phyloP scores from a whole-genome alignment of 305 asterid species.

The Solanum hybrid region DNA sequence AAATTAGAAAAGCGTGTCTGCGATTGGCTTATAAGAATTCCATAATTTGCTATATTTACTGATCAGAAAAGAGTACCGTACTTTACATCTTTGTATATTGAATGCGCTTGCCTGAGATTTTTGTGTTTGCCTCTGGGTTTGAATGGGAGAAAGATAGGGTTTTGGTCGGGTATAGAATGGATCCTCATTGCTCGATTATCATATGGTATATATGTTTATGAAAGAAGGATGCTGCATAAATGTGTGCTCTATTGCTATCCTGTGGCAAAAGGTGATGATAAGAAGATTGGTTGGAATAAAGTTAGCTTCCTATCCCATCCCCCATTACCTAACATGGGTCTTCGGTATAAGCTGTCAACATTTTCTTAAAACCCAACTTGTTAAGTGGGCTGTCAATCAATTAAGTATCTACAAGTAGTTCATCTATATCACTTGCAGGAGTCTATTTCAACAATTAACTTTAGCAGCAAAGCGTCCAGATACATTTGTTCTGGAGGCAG shows the following conservation, averaged over 20 bases:
- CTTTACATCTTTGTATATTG: background rate
- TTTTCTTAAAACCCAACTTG: background rate
- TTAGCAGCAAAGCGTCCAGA: conserved; percentile 91
- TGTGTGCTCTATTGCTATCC: background rate
- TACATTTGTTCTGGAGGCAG: conserved; percentile 96
- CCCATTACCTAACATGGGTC: background rate
- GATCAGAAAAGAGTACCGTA: background rate
- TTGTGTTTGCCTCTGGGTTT: background rate
- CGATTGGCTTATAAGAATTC: background rate
- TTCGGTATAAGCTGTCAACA: background rate
- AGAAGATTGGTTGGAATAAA: background rate
- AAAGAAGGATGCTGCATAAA: background rate
- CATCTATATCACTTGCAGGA: conserved; percentile 42
- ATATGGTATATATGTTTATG: background rate
- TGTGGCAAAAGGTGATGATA: background rate
- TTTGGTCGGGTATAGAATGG: background rate
- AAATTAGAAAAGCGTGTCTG: background rate
- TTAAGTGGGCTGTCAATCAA: background rate
- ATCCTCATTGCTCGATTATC: background rate
- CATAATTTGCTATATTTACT: background rate
- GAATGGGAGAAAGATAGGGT: background rate
- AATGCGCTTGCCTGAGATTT: background rate
- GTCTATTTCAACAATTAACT: conserved; percentile 75
- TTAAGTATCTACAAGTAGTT: background rate
- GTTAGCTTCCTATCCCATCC: background rate